Conservation (phyloP, 495 filamentous ascomycete genomes). For the Hapsidospora chrysogenum region DNA sequence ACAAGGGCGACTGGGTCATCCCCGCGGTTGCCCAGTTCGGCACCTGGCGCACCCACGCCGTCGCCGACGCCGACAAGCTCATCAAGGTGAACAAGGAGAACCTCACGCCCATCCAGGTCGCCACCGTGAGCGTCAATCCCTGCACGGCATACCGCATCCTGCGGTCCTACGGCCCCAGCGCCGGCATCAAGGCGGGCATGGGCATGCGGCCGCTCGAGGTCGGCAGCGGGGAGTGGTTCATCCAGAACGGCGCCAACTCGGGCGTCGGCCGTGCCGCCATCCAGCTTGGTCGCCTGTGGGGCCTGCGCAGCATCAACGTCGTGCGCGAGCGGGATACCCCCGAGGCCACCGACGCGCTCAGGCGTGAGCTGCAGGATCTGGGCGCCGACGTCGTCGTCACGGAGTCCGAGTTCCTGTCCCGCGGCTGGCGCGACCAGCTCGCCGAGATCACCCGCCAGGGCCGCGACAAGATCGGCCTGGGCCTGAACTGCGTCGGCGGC, state of each 20-base stretch:
- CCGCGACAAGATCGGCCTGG: slow-evolving; percentile 52
- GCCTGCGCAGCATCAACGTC: slow-evolving; percentile 73
- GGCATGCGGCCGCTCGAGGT: slow-evolving; percentile 6
- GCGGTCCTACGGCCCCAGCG: slow-evolving; percentile 52
- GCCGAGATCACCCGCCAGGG: slow-evolving; percentile 51
- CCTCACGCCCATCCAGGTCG: slow-evolving; percentile 56
- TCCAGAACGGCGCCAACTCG: slow-evolving; percentile 92
- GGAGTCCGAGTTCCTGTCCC: slow-evolving; percentile 45
- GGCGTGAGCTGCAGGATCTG: slow-evolving; percentile 48
- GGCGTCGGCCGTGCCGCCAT: slow-evolving; percentile 82
- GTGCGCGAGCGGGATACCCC: slow-evolving; percentile 48
- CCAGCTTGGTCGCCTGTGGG: slow-evolving; percentile 71
- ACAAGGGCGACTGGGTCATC: slow-evolving; percentile 76
- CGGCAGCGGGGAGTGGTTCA: slow-evolving; percentile 65
- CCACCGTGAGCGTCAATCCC: slow-evolving; percentile 79
- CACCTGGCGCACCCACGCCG: slow-evolving; percentile 84
- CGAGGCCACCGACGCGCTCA: slow-evolving; percentile 47
- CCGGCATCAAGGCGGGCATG: slow-evolving; percentile 8
- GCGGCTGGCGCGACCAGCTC: slow-evolving; percentile 43
- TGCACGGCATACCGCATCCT: slow-evolving; percentile 89
- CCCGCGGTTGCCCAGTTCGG: slow-evolving; percentile 67
- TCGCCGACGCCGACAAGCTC: slow-evolving; percentile 42
- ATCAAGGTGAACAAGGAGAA: slow-evolving; percentile 51
- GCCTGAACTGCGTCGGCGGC: slow-evolving; percentile 91
- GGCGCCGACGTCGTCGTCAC: slow-evolving; percentile 77